Conservation (phyloP, 495 filamentous ascomycete genomes). For the Penicillium cinerascens region DNA sequence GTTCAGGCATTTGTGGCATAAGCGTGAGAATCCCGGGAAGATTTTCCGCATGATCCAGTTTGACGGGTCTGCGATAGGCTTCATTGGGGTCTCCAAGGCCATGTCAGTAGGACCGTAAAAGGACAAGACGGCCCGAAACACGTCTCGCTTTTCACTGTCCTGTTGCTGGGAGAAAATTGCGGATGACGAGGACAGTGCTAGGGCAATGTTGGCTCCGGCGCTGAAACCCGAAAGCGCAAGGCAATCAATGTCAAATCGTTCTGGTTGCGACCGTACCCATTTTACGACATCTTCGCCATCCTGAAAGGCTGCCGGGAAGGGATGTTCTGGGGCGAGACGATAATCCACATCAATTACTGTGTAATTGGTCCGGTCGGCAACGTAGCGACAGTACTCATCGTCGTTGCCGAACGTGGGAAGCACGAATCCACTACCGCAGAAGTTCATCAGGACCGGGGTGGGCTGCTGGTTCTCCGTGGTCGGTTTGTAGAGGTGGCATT, state of each 20-base stretch:
- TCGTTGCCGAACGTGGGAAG: conserved; percentile 39
- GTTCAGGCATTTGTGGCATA: conserved; percentile 27
- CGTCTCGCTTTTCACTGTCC: conserved; percentile 1
- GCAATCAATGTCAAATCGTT: conserved; percentile 30
- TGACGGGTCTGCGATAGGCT: conserved; percentile 22
- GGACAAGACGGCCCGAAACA: conserved; percentile 35
- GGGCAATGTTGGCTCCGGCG: conserved; percentile 43
- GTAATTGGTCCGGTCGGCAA: conserved; percentile 35
- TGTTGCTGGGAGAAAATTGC: conserved; percentile 23
- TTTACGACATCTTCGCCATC: conserved; percentile 55
- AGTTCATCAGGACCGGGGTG: conserved; percentile 42
- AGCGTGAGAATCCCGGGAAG: conserved; percentile 26
- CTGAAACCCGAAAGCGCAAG: conserved; percentile 45
- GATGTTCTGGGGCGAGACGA: conserved; percentile 70
- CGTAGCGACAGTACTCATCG: conserved; percentile 37
- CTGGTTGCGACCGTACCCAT: conserved; percentile 32
- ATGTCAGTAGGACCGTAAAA: conserved; percentile 41
- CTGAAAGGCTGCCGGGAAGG: conserved; percentile 71
- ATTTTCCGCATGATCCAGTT: conserved; percentile 27
- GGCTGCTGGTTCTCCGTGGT: conserved; percentile 11
- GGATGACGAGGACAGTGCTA: conserved; percentile 30
- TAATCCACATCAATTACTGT: conserved; percentile 61
- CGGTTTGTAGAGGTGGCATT: conserved; percentile 41
- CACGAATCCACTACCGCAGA: conserved; percentile 40
- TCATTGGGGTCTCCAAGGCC: conserved; percentile 19